These are phyloP conservation scores for Chloris gayana DNA, from an alignment of 176 grass and related monocot genomes.

Conservation along the genomic window DNA sequence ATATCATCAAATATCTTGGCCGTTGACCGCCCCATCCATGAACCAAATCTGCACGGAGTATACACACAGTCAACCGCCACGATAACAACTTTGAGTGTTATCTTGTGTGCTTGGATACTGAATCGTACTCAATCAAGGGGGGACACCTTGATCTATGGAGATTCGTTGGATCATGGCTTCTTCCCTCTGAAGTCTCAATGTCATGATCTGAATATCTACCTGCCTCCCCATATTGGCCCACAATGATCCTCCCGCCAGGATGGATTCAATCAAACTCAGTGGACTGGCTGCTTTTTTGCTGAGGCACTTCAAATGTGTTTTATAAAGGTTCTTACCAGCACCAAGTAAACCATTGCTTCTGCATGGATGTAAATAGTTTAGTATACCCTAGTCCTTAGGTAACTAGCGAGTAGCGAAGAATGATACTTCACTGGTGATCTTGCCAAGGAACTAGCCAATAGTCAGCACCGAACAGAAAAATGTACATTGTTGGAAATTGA, in stretches of 20 bases:
- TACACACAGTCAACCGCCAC: slow-evolving; percentile 23
- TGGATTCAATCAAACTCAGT: slow-evolving; percentile 11
- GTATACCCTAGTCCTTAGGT: background rate
- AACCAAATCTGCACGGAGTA: background rate
- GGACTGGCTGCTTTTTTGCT: slow-evolving; percentile 30
- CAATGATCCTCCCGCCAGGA: slow-evolving; percentile 45
- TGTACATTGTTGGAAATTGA: background rate
- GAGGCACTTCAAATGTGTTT: slow-evolving; percentile 22
- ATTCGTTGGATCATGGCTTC: slow-evolving; percentile 39
- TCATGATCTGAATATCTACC: slow-evolving; percentile 52
- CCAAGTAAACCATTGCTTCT: slow-evolving; percentile 34
- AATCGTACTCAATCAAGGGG: slow-evolving; percentile 28
- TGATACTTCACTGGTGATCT: background rate
- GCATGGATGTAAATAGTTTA: slow-evolving; percentile 4
- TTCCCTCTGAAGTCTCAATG: slow-evolving; percentile 31
- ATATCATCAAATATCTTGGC: background rate
- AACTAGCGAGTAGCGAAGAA: background rate
- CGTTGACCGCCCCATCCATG: slow-evolving; percentile 15
- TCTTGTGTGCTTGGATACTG: slow-evolving; percentile 26
- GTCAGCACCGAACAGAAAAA: slow-evolving; percentile 28
- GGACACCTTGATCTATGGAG: slow-evolving; percentile 33
- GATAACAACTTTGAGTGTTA: background rate
- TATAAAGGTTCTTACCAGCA: slow-evolving; percentile 11
- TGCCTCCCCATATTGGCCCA: slow-evolving; percentile 44
- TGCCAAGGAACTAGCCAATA: background rate